These are phyloP conservation scores for Acer yangbiense DNA, from an alignment of 345 rosid species.

Conservation along the genomic window DNA sequence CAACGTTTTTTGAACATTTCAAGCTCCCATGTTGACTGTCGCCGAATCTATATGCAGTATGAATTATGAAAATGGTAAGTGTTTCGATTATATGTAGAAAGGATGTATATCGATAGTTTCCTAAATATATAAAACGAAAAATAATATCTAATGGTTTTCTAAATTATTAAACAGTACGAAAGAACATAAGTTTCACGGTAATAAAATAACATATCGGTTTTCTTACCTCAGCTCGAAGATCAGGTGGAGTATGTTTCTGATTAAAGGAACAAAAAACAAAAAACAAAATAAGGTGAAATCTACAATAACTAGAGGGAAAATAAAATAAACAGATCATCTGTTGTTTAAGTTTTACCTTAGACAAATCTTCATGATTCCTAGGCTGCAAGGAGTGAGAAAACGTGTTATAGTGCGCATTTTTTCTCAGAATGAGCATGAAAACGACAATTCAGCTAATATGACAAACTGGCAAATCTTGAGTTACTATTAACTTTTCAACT, in stretches of 20 bases:
- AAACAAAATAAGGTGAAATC: slow-evolving; percentile 9
- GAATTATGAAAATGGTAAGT: not conserved
- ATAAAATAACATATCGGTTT: not conserved
- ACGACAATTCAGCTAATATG: not conserved
- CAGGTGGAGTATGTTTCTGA: slow-evolving; percentile 48
- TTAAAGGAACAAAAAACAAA: slow-evolving; percentile 13
- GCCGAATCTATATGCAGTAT: slow-evolving; percentile 62
- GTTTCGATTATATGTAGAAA: not conserved
- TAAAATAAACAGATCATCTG: not conserved
- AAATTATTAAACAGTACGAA: no score
- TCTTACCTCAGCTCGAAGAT: slow-evolving; percentile 70
- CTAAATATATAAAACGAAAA: not conserved
- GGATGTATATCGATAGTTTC: not conserved
- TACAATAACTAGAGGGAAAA: not conserved
- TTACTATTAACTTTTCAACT: not conserved
- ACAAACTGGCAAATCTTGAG: not conserved
- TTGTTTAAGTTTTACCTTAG: slow-evolving; percentile 19
- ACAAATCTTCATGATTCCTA: slow-evolving; percentile 11
- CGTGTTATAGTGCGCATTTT: not conserved
- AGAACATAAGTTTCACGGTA: not conserved
- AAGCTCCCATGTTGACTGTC: slow-evolving; percentile 93
- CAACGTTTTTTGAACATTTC: slow-evolving; percentile 70
- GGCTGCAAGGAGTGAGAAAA: slow-evolving; percentile 20
- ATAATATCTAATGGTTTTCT: not conserved
- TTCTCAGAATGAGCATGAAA: not conserved